Conservation (phyloP, 1,284 basidiomycete genomes). For the Meripilus lineatus region DNA sequence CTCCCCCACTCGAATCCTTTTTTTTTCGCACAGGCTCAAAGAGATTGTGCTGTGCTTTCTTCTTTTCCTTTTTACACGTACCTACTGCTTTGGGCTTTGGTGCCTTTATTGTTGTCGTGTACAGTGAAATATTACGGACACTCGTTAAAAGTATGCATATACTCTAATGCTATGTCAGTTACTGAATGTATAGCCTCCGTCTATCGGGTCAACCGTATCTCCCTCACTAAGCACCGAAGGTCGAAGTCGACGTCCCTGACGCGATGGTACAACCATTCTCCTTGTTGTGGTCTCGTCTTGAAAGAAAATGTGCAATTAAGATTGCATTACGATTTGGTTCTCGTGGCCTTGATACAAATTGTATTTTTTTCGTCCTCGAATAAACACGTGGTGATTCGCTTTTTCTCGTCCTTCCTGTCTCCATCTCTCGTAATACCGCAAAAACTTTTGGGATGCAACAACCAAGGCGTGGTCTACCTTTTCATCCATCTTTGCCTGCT, state of each 20-base stretch:
- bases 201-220: no score
- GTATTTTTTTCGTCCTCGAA: no score
- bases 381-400: no score
- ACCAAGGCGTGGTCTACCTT: constrained; percentile 10
- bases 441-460: background rate
- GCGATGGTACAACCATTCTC: no score
- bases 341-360: no score
- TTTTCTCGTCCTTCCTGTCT: no score
- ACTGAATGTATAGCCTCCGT: constrained; percentile 17
- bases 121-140: constrained; percentile 15
- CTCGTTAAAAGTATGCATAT: constrained; percentile 19
- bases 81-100: constrained; percentile 4
- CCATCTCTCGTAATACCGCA: no score
- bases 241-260: no score
- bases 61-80: background rate
- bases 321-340: no score
- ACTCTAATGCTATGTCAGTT: constrained; percentile 17
- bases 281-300: no score
- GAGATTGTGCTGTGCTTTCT: constrained; percentile 1
- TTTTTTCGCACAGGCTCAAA: background rate
- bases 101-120: constrained; percentile 10
- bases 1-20: background rate
- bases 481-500: constrained; percentile 13
- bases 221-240: no score
- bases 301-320: no score